Percentiles rank a stretch among this genome's conserved stretches.
These are phyloP conservation scores for Candida golubevii DNA, from an alignment of 805 yeast genomes.

Conservation along the genomic window DNA sequence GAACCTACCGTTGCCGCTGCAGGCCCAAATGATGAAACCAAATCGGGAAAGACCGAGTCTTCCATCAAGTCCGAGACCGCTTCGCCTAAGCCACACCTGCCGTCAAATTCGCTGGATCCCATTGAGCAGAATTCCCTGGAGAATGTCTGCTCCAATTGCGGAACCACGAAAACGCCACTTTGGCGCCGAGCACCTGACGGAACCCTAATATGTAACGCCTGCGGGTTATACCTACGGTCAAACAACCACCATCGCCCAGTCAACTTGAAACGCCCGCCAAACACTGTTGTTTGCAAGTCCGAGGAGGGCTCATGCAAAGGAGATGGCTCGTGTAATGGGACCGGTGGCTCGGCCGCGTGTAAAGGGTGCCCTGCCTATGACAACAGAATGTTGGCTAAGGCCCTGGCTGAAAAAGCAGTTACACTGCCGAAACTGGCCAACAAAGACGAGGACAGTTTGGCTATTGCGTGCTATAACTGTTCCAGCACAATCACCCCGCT, in stretches of 20 bases:
- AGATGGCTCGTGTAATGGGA: conserved; percentile 79
- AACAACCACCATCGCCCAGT: conserved; percentile 65
- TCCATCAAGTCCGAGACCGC: background rate
- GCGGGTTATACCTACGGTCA: conserved; percentile 55
- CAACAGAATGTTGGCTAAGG: conserved; percentile 48
- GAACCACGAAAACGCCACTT: conserved; percentile 52
- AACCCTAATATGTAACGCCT: conserved; percentile 53
- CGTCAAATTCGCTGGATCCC: background rate
- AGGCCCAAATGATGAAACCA: too few species aligned
- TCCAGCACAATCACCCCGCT: conserved; percentile 81
- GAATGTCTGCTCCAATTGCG: conserved; percentile 47
- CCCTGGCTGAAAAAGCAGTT: conserved; percentile 6
- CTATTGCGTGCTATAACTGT: conserved; percentile 80
- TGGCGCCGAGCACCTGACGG: conserved; percentile 61
- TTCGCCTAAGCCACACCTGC: background rate
- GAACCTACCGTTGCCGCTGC: too few species aligned
- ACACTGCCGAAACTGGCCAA: conserved; percentile 4
- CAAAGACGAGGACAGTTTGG: conserved; percentile 39
- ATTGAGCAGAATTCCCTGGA: background rate
- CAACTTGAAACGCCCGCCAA: conserved; percentile 56
- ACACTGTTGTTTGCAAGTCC: conserved; percentile 40
- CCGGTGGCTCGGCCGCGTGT: conserved; percentile 79
- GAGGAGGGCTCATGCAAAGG: conserved; percentile 64
- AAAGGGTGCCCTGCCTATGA: conserved; percentile 81
- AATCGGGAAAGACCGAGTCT: background rate